Conservation (phyloP, 805 yeast species). For the Candida namnaoensis region DNA sequence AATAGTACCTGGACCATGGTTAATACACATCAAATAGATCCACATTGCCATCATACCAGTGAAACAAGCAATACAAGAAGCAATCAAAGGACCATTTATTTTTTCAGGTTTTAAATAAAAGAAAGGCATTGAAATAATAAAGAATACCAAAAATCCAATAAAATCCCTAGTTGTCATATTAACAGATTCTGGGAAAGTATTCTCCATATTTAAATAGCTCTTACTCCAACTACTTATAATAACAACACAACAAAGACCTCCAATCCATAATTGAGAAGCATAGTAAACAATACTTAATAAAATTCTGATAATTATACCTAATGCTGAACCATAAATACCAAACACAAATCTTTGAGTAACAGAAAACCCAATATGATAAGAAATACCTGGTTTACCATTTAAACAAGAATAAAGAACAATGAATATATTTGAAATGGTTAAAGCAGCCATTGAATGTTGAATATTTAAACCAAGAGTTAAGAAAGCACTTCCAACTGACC, state of each 20-base stretch:
- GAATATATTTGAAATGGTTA: constrained; percentile 22
- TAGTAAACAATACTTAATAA: constrained; percentile 27
- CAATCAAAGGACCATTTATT: constrained; percentile 13
- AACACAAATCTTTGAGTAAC: constrained; percentile 20
- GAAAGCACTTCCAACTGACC: constrained; percentile 23
- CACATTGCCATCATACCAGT: constrained; percentile 23
- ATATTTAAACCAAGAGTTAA: constrained; percentile 23
- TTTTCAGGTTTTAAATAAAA: constrained; percentile 16
- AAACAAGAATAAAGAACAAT: constrained; percentile 21
- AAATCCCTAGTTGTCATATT: constrained; percentile 21
- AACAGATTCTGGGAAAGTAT: constrained; percentile 23
- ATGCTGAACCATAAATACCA: constrained; percentile 26
- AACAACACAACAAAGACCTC: constrained; percentile 24
- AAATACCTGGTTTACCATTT: constrained; percentile 26
- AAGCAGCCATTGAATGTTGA: constrained; percentile 25
- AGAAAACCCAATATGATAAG: constrained; percentile 25
- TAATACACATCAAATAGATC: constrained; percentile 21
- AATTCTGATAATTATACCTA: constrained; percentile 25
- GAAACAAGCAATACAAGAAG: constrained; percentile 16
- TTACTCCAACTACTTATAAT: constrained; percentile 23
- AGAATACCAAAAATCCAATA: constrained; percentile 26
- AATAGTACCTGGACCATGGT: constrained; percentile 24
- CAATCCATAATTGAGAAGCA: constrained; percentile 28
- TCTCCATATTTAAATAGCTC: constrained; percentile 21
- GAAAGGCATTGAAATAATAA: constrained; percentile 17